A percentile compares a stretch with the other conserved stretches of the same genome.
phyloP scores from a whole-genome alignment of 352 stramenopile genomes.

The Phytophthora pseudosyringae region DNA sequence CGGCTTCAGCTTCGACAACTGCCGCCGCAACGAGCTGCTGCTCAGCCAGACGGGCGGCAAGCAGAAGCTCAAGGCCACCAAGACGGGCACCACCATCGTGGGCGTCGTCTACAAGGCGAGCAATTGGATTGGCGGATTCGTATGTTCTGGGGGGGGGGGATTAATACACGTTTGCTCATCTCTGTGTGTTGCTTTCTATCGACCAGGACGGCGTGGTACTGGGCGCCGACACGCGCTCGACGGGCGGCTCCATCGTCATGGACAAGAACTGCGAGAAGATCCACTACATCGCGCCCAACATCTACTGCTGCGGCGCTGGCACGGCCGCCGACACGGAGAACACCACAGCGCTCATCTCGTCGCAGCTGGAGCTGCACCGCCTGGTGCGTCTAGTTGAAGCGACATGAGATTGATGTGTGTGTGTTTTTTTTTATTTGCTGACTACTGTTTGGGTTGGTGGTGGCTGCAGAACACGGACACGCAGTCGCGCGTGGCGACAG shows the following conservation, averaged over 20 bases:
- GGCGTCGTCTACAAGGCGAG: slow-evolving; percentile 95
- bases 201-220: slow-evolving; percentile 94
- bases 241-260: slow-evolving; percentile 94
- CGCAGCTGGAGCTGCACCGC: slow-evolving; percentile 96
- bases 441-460: slow-evolving; percentile 7
- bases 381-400: slow-evolving; percentile 69
- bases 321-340: slow-evolving; percentile 98
- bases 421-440: slow-evolving; percentile 17
- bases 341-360: slow-evolving; percentile 82
- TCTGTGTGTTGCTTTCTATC: background rate
- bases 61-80: slow-evolving; percentile 81
- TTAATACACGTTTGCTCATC: slow-evolving; percentile 2
- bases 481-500: slow-evolving; percentile 94
- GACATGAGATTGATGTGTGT: background rate
- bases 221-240: slow-evolving; percentile 97
- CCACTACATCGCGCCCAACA: slow-evolving; percentile 99
- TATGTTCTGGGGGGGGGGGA: background rate
- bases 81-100: slow-evolving; percentile 98
- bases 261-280: slow-evolving; percentile 99
- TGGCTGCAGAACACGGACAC: slow-evolving; percentile 74
- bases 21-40: slow-evolving; percentile 92
- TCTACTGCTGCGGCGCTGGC: slow-evolving; percentile 98
- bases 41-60: slow-evolving; percentile 56
- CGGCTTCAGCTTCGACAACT: slow-evolving; percentile 95
- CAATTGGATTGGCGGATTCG: no score